phyloP scores from a whole-genome alignment of 352 stramenopile genomes.

The Phytopythium litorale region DNA sequence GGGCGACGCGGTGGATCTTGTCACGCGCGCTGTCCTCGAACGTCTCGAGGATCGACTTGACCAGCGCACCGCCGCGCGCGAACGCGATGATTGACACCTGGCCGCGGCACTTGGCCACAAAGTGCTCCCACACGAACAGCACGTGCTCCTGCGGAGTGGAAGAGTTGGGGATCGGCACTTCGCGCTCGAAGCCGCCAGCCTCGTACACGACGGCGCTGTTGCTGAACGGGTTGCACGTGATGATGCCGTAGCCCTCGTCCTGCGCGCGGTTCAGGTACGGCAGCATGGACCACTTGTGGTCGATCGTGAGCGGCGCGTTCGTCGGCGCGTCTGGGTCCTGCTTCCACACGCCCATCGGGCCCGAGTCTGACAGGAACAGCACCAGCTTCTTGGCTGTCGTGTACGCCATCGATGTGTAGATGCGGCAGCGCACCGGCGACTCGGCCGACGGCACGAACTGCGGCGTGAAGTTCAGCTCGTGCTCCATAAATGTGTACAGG shows the following conservation, averaged over 20 bases:
- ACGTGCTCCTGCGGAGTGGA: slow-evolving; percentile 82
- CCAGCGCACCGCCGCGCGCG: slow-evolving; percentile 69
- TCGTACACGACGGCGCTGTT: slow-evolving; percentile 89
- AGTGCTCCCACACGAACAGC: slow-evolving; percentile 87
- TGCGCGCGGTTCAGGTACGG: slow-evolving; percentile 80
- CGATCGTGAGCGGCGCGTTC: slow-evolving; percentile 44
- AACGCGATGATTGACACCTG: slow-evolving; percentile 86
- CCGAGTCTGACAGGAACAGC: slow-evolving; percentile 83
- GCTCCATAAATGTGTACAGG: slow-evolving; percentile 85
- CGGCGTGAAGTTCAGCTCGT: slow-evolving; percentile 77
- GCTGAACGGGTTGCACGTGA: slow-evolving; percentile 86
- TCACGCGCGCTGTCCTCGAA: slow-evolving; percentile 69
- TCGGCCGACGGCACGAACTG: slow-evolving; percentile 85
- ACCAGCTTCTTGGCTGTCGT: slow-evolving; percentile 83
- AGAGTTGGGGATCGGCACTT: slow-evolving; percentile 82
- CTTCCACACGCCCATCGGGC: slow-evolving; percentile 79
- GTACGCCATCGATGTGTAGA: slow-evolving; percentile 89
- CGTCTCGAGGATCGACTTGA: slow-evolving; percentile 82
- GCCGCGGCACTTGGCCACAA: slow-evolving; percentile 73
- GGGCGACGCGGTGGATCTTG: slow-evolving; percentile 77
- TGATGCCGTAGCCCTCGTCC: slow-evolving; percentile 82
- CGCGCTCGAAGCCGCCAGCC: slow-evolving; percentile 82
- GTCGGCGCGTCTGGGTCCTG: slow-evolving; percentile 56
- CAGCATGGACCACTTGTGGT: slow-evolving; percentile 89
- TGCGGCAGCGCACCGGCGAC: slow-evolving; percentile 79